Base-by-base conservation (phyloP, 2,329 filamentous ascomycete species). In the Exserohilum turcica region DNA sequence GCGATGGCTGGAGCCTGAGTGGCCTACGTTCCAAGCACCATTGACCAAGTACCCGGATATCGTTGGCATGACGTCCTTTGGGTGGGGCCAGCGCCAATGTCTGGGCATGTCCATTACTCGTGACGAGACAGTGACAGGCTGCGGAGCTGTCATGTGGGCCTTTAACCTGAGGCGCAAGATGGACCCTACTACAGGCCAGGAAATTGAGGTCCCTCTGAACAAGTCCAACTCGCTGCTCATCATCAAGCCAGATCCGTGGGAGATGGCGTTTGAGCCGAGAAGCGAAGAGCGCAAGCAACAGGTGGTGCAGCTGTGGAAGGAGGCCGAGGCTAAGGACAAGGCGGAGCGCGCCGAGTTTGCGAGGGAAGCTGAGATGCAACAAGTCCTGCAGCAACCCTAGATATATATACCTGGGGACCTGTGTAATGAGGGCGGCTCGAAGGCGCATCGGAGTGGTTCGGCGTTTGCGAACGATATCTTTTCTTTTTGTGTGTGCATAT, bases 21-120 rank as follows among this genome's bases (percentile, higher is more conserved):
- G 82, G 79, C 86, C 86, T 0, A 86, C 85, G 0, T 88, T 82
- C 74, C 82, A 86, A 64, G 84, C 84, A 64, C 86, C 86, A 0
- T 78, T 88, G n/a, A 80, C 80, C 2, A 79, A 80, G 50, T 87
- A 83, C 63, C 86, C 86, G 13, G 85, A 82, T 69, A 81, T 88
- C 66, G 83, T 85, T 59, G 80, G 80, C 32, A 84, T 87, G 81
- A 82, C 85, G 57, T 85, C 82, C 0, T 88, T 88, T 63, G 85
- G 85, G 24, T 87, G 80, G 77, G 86, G 85, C 29, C 83, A 85
- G 37, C 80, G 86, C 56, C 80, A 81, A 12, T 88, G 85, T 61
- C 78, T 86, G 4, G 85, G 85, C 5, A 82, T 85, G 73, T 81
- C 82, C 48, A 80, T 88, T 39, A 86, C 83, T 21, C 83, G 86